phyloP scores from a whole-genome alignment of 495 filamentous ascomycete genomes.

The Tuber borchii region DNA sequence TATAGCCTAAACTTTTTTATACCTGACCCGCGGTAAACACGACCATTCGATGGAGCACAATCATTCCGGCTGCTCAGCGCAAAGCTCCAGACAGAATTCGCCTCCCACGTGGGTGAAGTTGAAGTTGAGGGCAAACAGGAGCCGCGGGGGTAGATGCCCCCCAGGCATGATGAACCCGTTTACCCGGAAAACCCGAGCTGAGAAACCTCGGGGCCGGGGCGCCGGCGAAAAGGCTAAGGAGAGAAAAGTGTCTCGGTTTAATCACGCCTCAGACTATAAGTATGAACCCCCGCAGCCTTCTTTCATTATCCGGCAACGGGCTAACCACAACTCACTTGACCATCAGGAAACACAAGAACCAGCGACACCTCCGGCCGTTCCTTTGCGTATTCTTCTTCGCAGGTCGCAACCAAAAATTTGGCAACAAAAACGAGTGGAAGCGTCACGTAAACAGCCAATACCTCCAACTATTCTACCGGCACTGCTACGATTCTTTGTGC shows the following conservation, averaged over 20 bases:
- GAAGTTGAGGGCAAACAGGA: not conserved
- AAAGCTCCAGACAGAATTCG: not conserved
- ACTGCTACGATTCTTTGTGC: constrained; percentile 65
- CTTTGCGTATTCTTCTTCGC: constrained; percentile 75
- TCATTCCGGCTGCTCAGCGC: not conserved
- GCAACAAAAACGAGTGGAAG: constrained; percentile 96
- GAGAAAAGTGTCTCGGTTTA: constrained; percentile 13
- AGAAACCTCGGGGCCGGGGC: constrained; percentile 9
- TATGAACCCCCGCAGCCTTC: constrained; percentile 13
- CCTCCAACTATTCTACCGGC: constrained; percentile 68
- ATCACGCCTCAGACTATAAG: constrained; percentile 28
- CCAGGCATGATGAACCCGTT: constrained; percentile 26
- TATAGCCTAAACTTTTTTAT: too few species aligned
- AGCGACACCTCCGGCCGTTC: constrained; percentile 60
- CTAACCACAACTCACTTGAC: constrained; percentile 42
- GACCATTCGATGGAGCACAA: not conserved
- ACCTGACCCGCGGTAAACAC: too few species aligned
- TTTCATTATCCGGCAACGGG: not conserved
- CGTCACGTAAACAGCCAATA: constrained; percentile 80
- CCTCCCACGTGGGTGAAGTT: too few species aligned
- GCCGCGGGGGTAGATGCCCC: not conserved
- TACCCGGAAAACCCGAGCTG: not conserved
- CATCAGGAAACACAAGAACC: constrained; percentile 50
- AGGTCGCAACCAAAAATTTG: constrained; percentile 74
- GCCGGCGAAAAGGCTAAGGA: constrained; percentile 25